Evolutionary conservation across 495 filamentous ascomycete species (phyloP).

Genomic region (Neurospora sp.): DNA sequence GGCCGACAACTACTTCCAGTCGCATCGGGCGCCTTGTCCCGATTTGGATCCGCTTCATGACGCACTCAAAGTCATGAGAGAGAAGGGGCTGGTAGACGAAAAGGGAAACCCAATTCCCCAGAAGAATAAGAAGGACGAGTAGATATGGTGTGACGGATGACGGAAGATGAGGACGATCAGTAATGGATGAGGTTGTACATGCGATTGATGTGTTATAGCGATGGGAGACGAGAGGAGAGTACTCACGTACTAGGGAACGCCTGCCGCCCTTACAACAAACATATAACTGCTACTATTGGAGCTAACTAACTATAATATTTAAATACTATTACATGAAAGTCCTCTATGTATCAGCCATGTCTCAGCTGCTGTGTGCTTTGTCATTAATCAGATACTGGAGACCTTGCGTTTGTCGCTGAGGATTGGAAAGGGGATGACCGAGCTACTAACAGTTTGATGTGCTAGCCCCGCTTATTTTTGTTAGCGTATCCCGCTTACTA

Average conservation of each 20-base stretch:
- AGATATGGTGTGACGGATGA: background rate
- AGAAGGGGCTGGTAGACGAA: constrained; percentile 17
- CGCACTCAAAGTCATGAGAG: constrained; percentile 11
- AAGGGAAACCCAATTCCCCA: constrained; percentile 11
- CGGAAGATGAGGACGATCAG: background rate
- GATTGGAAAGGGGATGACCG: background rate
- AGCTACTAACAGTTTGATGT: background rate
- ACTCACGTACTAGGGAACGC: background rate
- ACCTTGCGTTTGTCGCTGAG: background rate
- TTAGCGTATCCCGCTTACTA: background rate
- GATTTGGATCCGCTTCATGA: constrained; percentile 15
- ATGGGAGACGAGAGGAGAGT: background rate
- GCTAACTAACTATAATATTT: background rate
- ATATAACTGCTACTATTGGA: background rate
- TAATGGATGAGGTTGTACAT: background rate
- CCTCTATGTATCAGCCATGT: background rate
- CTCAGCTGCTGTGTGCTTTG: background rate
- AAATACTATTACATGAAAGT: background rate
- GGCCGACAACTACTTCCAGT: constrained; percentile 14
- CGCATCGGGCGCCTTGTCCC: constrained; percentile 9
- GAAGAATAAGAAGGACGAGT: constrained; percentile 5
- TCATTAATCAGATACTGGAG: background rate
- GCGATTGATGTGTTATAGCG: background rate
- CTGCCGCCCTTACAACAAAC: background rate
- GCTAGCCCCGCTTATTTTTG: background rate